phyloP scores from a whole-genome alignment of 306 rosid species.

The Neltuma alba region DNA sequence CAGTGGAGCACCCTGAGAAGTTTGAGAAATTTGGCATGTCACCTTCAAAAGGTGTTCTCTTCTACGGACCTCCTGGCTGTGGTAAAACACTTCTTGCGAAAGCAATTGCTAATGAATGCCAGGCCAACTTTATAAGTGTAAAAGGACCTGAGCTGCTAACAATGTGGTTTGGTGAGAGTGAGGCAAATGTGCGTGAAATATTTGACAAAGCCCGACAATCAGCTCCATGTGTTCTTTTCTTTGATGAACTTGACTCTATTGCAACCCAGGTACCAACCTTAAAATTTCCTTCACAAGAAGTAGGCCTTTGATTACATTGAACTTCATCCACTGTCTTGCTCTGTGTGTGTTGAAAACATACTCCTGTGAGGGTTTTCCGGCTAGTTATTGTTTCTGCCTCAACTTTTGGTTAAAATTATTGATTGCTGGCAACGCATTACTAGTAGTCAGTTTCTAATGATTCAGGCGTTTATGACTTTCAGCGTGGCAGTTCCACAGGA shows the following conservation, averaged over 20 bases:
- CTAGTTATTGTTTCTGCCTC: background rate
- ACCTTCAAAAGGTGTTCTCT: conserved; percentile 77
- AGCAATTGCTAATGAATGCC: conserved; percentile 76
- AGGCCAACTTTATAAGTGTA: conserved; percentile 71
- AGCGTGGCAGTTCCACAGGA: conserved; percentile 66
- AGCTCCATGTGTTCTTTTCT: conserved; percentile 81
- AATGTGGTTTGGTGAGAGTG: conserved; percentile 84
- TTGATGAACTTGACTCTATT: conserved; percentile 76
- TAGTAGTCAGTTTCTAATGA: conserved; percentile 18
- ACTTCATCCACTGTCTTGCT: background rate
- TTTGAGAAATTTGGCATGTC: conserved; percentile 85
- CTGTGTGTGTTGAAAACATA: background rate
- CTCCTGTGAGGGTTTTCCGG: background rate
- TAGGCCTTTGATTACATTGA: background rate
- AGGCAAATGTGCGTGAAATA: conserved; percentile 75
- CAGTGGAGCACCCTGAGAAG: conserved; percentile 84
- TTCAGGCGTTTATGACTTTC: conserved; percentile 26
- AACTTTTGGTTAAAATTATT: background rate
- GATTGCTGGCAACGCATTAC: background rate
- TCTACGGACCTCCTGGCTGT: conserved; percentile 78
- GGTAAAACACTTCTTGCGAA: conserved; percentile 73
- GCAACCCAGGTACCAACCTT: conserved; percentile 60
- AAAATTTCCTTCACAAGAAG: background rate
- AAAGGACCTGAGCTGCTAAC: conserved; percentile 76
- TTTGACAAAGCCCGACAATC: conserved; percentile 75